phyloP scores from a whole-genome alignment of 768 basidiomycete genomes.

The Daedalea quercina region DNA sequence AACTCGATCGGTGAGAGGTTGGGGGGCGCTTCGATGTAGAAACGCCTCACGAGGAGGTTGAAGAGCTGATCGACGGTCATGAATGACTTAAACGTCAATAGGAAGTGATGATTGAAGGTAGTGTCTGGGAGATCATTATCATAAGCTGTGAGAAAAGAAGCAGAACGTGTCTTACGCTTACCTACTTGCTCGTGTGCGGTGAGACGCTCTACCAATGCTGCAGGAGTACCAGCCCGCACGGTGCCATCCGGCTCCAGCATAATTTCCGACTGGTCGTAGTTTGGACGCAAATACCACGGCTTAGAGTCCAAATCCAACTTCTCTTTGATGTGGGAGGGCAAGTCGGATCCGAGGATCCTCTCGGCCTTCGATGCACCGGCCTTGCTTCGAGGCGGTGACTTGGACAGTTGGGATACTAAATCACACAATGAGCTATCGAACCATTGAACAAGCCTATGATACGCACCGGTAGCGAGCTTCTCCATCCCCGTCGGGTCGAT shows the following conservation, averaged over 20 bases:
- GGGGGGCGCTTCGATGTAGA: conserved; percentile 68
- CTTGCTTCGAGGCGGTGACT: conserved; percentile 20
- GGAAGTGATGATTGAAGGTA: conserved; percentile 79
- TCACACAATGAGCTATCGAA: neutral
- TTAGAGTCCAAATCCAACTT: conserved; percentile 34
- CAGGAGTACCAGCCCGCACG: conserved; percentile 81
- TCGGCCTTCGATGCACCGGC: conserved; percentile 49
- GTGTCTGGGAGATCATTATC: conserved; percentile 43
- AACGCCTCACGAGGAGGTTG: conserved; percentile 76
- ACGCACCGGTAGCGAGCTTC: conserved; percentile 21
- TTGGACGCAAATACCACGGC: conserved; percentile 85
- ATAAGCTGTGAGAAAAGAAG: neutral
- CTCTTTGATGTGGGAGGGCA: conserved; percentile 38
- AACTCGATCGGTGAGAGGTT: conserved; percentile 54
- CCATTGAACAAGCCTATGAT: neutral
- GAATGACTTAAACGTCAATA: conserved; percentile 96
- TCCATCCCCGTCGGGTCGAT: conserved; percentile 3
- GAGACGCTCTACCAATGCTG: conserved; percentile 81
- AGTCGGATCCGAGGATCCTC: conserved; percentile 59
- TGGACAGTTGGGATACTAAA: conserved; percentile 10
- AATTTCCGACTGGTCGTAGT: conserved; percentile 75
- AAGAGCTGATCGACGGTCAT: conserved; percentile 78
- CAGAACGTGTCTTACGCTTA: conserved; percentile 31
- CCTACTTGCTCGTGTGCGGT: conserved; percentile 88
- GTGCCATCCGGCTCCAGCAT: conserved; percentile 78